A percentile compares a stretch with the other conserved stretches of the same genome.
phyloP scores from a whole-genome alignment of 139 green algal genomes.

The Auxenochlorella protothecoides region DNA sequence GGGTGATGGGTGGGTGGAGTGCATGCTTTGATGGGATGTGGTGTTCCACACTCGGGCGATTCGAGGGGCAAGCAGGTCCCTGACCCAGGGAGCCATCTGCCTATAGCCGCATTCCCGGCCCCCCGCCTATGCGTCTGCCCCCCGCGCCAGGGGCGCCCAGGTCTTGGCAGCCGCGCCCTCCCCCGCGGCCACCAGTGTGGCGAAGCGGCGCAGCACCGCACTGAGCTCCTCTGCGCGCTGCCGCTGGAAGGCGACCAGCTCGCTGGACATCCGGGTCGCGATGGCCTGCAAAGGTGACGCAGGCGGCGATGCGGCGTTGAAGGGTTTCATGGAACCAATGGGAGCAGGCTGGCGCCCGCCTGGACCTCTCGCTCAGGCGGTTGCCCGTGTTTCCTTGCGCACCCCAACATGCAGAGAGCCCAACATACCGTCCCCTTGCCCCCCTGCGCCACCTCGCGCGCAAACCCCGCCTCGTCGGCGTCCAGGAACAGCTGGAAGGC shows the following conservation, averaged over 20 bases:
- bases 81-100: not conserved
- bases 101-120: not conserved
- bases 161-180: slow-evolving; percentile 46
- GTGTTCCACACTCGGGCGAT: not conserved
- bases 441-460: slow-evolving; percentile 45
- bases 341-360: too few relatives aligned
- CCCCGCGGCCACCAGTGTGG: slow-evolving; percentile 48
- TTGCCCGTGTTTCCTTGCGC: too few relatives aligned
- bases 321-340: too few relatives aligned
- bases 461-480: slow-evolving; percentile 72
- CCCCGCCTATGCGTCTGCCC: not conserved
- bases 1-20: not conserved
- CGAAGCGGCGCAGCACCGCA: slow-evolving; percentile 69
- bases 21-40: not conserved
- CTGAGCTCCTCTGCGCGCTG: slow-evolving; percentile 66
- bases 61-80: not conserved
- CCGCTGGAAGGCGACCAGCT: slow-evolving; percentile 75
- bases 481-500: slow-evolving; percentile 76
- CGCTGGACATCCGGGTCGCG: slow-evolving; percentile 60
- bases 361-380: too few relatives aligned
- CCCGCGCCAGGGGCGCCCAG: slow-evolving; percentile 30
- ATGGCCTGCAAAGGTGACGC: slow-evolving; percentile 20
- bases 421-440: too few relatives aligned
- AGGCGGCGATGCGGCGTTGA: too few relatives aligned
- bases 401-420: too few relatives aligned